Evolutionary conservation across 2,329 filamentous ascomycete species (phyloP).

Genomic region (Aplosporella prunicola): DNA sequence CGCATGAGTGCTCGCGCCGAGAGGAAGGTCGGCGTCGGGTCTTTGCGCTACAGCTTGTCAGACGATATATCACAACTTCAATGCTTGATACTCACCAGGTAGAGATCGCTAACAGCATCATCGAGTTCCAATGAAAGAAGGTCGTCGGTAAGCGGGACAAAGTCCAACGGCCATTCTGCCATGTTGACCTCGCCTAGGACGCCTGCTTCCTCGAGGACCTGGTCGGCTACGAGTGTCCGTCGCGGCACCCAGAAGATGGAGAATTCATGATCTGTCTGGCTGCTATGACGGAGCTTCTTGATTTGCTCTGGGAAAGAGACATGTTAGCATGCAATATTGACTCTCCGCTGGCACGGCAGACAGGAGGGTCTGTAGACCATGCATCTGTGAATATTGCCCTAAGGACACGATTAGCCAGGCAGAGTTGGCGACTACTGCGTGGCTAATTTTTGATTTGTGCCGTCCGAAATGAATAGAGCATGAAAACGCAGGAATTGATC

Average conservation of each 20-base stretch:
- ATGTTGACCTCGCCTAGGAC: conserved; percentile 89
- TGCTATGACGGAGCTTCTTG: conserved; percentile 77
- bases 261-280: conserved; percentile 87
- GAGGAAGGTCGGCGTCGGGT: conserved; percentile 82
- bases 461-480: neutral
- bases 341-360: neutral
- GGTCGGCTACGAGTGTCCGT: conserved; percentile 82
- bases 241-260: conserved; percentile 94
- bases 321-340: conserved; percentile 40
- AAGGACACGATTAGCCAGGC: conserved; percentile 4
- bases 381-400: conserved; percentile 3
- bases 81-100: conserved; percentile 48
- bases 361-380: conserved; percentile 6
- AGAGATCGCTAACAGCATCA: conserved; percentile 77
- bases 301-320: conserved; percentile 65
- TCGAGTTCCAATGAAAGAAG: conserved; percentile 84
- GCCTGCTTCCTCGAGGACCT: conserved; percentile 83
- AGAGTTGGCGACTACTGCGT: neutral
- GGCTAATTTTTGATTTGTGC: conserved; percentile 7
- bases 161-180: conserved; percentile 76
- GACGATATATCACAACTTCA: conserved; percentile 9
- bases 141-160: conserved; percentile 86
- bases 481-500: conserved; percentile 28
- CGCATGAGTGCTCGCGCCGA: conserved; percentile 89
- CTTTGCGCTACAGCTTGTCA: conserved; percentile 53